Conservation (phyloP, 495 filamentous ascomycete species). For the Annulohypoxylon stygium region DNA sequence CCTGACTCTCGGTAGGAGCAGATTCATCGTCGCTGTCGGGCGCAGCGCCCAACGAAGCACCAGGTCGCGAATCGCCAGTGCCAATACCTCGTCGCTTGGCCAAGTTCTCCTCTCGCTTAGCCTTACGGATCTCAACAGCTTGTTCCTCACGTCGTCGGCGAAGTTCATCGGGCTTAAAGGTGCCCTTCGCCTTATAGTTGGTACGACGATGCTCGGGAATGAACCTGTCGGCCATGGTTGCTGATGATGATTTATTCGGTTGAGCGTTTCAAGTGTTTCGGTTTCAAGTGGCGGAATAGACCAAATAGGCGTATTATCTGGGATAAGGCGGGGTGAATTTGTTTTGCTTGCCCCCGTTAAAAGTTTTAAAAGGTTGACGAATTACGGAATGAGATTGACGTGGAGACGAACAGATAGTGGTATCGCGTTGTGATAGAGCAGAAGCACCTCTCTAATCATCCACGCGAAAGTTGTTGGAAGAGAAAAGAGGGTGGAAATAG, state of each 20-base stretch:
- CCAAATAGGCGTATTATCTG: conserved; percentile 37
- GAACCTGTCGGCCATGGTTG: conserved; percentile 95
- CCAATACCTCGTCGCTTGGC: conserved; percentile 96
- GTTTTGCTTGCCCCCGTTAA: conserved; percentile 45
- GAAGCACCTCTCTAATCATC: conserved; percentile 8
- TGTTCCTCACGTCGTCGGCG: conserved; percentile 98
- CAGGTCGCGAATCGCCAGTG: conserved; percentile 82
- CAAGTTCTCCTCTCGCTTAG: conserved; percentile 97
- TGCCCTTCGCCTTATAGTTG: conserved; percentile 98
- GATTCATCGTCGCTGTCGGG: conserved; percentile 98
- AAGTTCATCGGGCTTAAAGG: conserved; percentile 98
- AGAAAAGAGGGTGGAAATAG: conserved; percentile 14
- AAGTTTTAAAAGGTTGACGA: conserved; percentile 47
- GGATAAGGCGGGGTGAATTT: conserved; percentile 54
- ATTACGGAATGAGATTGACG: conserved; percentile 19
- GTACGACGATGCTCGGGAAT: conserved; percentile 99
- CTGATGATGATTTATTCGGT: conserved; percentile 45
- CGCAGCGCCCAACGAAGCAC: conserved; percentile 85
- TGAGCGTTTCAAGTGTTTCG: conserved; percentile 38
- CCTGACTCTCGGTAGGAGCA: conserved; percentile 93
- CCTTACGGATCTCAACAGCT: conserved; percentile 98
- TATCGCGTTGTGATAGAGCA: neutral
- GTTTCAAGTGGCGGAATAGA: conserved; percentile 43
- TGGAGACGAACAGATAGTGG: conserved; percentile 18
- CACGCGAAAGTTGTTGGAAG: conserved; percentile 18